Evolutionary conservation across 345 rosid genomes (phyloP), one percentile per base, ranked within the genome.

Genomic region (Eucalyptus decipiens): DNA sequence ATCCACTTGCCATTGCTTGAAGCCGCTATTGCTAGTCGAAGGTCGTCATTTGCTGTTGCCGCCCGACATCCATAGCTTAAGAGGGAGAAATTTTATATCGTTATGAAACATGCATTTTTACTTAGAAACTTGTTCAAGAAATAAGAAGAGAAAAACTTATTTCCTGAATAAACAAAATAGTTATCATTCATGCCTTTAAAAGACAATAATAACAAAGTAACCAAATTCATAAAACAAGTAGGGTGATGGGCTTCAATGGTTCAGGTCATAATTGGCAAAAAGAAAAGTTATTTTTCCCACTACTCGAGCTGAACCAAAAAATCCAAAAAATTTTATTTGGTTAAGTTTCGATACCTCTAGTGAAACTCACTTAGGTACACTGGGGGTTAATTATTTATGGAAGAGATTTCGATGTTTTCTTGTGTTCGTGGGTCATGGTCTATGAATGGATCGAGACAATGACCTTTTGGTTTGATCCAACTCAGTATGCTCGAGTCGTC

Each of bases 21-120:
- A 52, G 58, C 23, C 4, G 4, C 5, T 52, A 4, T 2, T 52
- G 58, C 11, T 1, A 3, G 1, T 52, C 11, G 11, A 2, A 52
- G 24, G 0, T 52, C 5, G 11, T 19, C 9, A 19, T 52, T 52
- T 19, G 24, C 0, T 19, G 0, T 21, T 0, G 11, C 11, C 0
- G 0, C 56, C 10, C 2, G 0, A 24, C 58, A 19, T 52, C 58
- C 58, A 52, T 7, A 52, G 1, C 2, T 4, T 52, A 21, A 52
- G 0, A 52, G 0, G 9, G 5, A 4, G 10, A 19, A 52, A 19
- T 52, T 52, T 52, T 52, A 2, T 52, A 11, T 52, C 11, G 0
- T 19, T 19, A 52, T 52, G 2, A 52, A 52, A 52, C 0, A 2
- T 9, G 4, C 2, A 52, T 52, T 52, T 52, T 19, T 8, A 0